Evolutionary conservation across 192 early-diverging fungal species (phyloP), one percentile per base, ranked within the genome.

Genomic region (Paraglomus brasilianum): DNA sequence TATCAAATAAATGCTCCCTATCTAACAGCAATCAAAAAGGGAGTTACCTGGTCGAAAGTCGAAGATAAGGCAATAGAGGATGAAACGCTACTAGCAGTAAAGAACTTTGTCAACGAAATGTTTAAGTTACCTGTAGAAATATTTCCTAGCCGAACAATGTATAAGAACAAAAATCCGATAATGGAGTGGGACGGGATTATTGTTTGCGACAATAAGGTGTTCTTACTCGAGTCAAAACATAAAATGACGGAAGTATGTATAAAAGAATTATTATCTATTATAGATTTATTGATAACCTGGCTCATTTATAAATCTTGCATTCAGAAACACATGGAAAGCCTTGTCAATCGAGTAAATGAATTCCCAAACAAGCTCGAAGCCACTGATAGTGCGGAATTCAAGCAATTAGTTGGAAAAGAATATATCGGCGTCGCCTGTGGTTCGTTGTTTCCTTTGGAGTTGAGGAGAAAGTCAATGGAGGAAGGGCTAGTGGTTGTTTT

Each of bases 131-230:
- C 50, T 51, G 13, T 51, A 11, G 13, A 51, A 51, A 51, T 50
- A 13, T 53, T 17, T 53, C 51, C 17, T 3, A 11, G 10, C 1
- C 51, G 15, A 30, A 53, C 30, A 53, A 53, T 53, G 17, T 51
- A 15, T 51, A 53, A 17, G n/a, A 53, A 53, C 14, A 15, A 8
- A 8, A 65, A 49, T 3, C 30, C 4, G 22, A 6, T 66, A 38
- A 66, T 66, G 30, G 30, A 50, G 9, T 64, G 63, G 63, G 63
- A 51, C 40, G 63, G 63, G 38, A 65, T 65, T 38, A 38, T 65
- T 15, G 15, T 51, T 51, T 53, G 51, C 14, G 10, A 53, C 2
- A 53, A 53, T 51, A 51, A 10, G 5, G 17, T 53, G 14, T 51
- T 51, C 24, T 51, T 51, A 51, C 17, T 51, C 50, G 10, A 53